phyloP scores from a whole-genome alignment of 2,329 filamentous ascomycete genomes.

The Calonectria hongkongensis region DNA sequence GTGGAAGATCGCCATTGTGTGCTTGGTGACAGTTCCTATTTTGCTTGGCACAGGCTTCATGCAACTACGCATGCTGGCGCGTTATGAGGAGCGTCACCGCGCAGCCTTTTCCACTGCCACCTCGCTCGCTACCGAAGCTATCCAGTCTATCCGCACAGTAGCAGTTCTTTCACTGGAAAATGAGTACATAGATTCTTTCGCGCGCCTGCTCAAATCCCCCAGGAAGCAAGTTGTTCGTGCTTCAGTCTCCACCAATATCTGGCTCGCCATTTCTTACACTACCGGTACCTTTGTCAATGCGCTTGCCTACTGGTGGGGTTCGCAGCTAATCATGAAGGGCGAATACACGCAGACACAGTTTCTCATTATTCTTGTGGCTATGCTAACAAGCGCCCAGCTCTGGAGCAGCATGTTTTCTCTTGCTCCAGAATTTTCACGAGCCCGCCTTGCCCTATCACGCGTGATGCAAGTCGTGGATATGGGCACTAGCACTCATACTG shows the following conservation, averaged over 20 bases:
- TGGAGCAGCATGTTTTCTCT: constrained; percentile 85
- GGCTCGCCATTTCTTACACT: constrained; percentile 76
- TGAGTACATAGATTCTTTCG: constrained; percentile 72
- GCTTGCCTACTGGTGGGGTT: constrained; percentile 87
- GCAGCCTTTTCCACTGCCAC: constrained; percentile 72
- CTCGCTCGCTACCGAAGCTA: constrained; percentile 46
- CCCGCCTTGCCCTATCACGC: constrained; percentile 75
- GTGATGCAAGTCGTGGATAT: constrained; percentile 72
- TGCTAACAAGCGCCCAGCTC: constrained; percentile 82
- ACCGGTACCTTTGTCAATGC: constrained; percentile 81
- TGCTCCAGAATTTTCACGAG: constrained; percentile 82
- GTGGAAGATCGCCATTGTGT: constrained; percentile 85
- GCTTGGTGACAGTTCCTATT: constrained; percentile 79
- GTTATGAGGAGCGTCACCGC: constrained; percentile 78
- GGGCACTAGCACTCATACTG: constrained; percentile 54
- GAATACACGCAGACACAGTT: constrained; percentile 79
- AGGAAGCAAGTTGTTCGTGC: constrained; percentile 71
- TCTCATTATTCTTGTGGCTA: constrained; percentile 82
- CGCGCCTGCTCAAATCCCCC: constrained; percentile 67
- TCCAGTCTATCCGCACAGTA: constrained; percentile 45
- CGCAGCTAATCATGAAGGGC: constrained; percentile 80
- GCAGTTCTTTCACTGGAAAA: constrained; percentile 68
- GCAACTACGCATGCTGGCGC: constrained; percentile 77
- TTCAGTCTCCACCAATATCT: constrained; percentile 72
- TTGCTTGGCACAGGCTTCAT: constrained; percentile 81